Base-by-base conservation (phyloP, 163 green algal genomes). In the Chlamydomonas reinhardtii region DNA sequence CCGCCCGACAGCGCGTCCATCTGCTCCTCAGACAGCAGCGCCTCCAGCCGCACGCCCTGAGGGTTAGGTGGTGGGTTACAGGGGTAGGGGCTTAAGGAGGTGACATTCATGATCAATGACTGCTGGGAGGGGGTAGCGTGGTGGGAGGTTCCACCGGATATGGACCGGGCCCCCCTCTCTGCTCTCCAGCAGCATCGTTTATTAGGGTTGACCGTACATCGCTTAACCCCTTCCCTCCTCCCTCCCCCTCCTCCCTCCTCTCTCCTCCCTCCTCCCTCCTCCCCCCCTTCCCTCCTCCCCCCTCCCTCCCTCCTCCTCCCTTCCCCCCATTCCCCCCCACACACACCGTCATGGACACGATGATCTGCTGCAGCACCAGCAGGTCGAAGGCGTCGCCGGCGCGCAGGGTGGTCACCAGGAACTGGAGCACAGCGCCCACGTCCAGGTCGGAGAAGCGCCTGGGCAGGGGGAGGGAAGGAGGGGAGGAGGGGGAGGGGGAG, bases 401-500 rank as follows among this genome's bases (percentile, higher is more conserved):
- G 74, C 95, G 94, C 66, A 98, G 92, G 66, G 92, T 91, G 83
- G 97, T 96, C 77, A 92, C 83, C 73, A 98, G 61, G 85, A 97
- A 96, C 89, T 97, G 94, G 34, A 94, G 88, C 73, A 97, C 82
- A n/a, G 89, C 88, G 4, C 73, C 80, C 64, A 96, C 76, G 66
- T 97, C 95, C 64, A 97, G 77, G 71, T 90, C 86, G 32, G 81
- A 65, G 81, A 81, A 87, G 35, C 81, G 81, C 70, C 81, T 86
- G 68, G 8, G 73, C 43, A 54, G 43, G 16, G 25, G 48, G 27
- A 25, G 31, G 68, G 6, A 25, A 16, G 43, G 71, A 15, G 71
- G 12, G 64, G 37, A 17, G 71, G 71, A 4, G 35, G 62, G 12
- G 65, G 27, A 66, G 31, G 62, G 34, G 29, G 65, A 54, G 43